Evolutionary conservation across 257 asterid genomes (phyloP), one percentile per base, ranked within the genome.

Genomic region (Rubia yunnanensis): DNA sequence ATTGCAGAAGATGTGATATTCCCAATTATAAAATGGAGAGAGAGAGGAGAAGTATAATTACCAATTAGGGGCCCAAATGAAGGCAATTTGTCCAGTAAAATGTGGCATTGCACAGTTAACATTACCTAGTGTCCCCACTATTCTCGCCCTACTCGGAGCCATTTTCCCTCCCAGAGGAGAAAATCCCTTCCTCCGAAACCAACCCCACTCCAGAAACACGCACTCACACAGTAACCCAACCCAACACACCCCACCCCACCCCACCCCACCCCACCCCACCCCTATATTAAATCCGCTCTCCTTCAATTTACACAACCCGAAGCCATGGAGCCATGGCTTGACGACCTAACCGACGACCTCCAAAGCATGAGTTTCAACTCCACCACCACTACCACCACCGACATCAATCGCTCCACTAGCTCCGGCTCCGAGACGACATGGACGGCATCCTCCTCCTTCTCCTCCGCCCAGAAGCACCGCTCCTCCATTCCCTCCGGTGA

Each of bases 281-380:
- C 9, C 1, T 15, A 49, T 22, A 53, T 50, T 18, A 1, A 17
- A 48, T 44, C 7, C 52, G 24, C 63, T 0, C 39, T 44, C 61
- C 11, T 17, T 34, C 32, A 23, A 38, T 32, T 54, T 31, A 5
- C 54, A 48, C 10, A 24, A 23, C 15, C 18, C 36, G 0, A 26
- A 39, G 32, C 69, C 73, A 86, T 85, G 89, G 95, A 83, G 81
- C 91, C 95, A 60, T 79, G 85, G 82, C 56, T 77, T n/a, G 95
- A 83, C 72, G 90, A 87, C 65, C 31, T 89, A 1, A 71, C 88
- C 80, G 95, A 87, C 84, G 97, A 89, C 73, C 89, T 94, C 65
- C 92, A 88, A 39, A 87, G 99, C 86, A 74, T 90, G 72, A 89
- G 97, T 67, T 94, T 88, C 88, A 90, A 85, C 81, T 90, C 98